Evolutionary conservation across 176 grass and related monocot species (phyloP).

Genomic region (Themeda triandra): DNA sequence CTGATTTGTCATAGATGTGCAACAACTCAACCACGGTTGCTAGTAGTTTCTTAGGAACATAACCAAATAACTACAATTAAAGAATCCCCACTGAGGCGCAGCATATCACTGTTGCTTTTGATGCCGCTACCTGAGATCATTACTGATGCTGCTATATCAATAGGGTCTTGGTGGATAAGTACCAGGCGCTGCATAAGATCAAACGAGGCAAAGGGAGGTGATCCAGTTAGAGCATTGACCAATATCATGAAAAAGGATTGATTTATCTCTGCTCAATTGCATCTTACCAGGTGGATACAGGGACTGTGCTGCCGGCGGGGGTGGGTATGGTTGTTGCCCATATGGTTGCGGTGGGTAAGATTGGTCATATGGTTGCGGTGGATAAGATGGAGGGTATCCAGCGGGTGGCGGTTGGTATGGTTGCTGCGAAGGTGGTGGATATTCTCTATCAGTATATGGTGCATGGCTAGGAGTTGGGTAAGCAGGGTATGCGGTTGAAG

Average conservation of each 20-base stretch:
- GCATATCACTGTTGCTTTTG: neutral
- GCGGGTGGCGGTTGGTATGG: constrained; percentile 6
- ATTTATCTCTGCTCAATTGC: neutral
- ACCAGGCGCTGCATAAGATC: constrained; percentile 48
- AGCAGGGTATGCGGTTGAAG: constrained; percentile 25
- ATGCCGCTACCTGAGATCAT: neutral
- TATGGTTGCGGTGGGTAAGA: constrained; percentile 44
- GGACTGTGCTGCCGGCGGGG: constrained; percentile 31
- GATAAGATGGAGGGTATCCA: constrained; percentile 20
- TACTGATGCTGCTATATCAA: constrained; percentile 36
- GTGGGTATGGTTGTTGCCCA: constrained; percentile 46
- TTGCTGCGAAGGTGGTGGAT: constrained; percentile 41
- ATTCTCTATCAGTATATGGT: constrained; percentile 31
- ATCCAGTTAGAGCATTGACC: neutral
- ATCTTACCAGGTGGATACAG: constrained; percentile 67
- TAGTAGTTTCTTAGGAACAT: neutral
- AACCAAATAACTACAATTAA: constrained; percentile 14
- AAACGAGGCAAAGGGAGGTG: neutral
- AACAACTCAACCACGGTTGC: neutral
- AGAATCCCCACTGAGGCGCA: neutral
- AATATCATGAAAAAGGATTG: neutral
- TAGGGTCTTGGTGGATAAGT: constrained; percentile 60
- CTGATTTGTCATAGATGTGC: neutral
- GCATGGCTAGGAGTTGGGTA: constrained; percentile 10
- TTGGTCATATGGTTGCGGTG: constrained; percentile 40